A percentile compares a stretch with the other conserved stretches of the same genome.
Evolutionary conservation across 768 basidiomycete species (phyloP).

Genomic region (Kwoniella dendrophila): DNA sequence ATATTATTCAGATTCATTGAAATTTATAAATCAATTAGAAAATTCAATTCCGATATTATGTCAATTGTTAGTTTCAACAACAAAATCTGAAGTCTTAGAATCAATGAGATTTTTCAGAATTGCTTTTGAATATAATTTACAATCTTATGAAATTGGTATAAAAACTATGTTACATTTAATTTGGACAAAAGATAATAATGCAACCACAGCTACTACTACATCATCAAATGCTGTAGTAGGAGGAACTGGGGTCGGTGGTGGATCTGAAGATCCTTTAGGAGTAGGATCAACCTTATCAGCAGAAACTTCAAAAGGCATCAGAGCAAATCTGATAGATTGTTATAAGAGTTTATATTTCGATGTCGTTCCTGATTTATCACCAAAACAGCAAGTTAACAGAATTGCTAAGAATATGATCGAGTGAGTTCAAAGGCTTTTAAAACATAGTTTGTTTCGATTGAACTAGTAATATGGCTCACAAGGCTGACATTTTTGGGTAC

Average conservation of each 20-base stretch:
- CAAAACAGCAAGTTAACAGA: conserved; percentile 83
- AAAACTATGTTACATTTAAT: conserved; percentile 96
- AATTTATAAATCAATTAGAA: conserved; percentile 74
- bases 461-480: no score
- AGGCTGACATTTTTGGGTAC: conserved; percentile 16
- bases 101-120: conserved; percentile 77
- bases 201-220: conserved; percentile 59
- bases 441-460: conserved; percentile 49
- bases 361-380: conserved; percentile 68
- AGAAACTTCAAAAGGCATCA: conserved; percentile 85
- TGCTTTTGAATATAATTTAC: conserved; percentile 77
- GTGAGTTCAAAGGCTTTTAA: conserved; percentile 58
- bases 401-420: conserved; percentile 98
- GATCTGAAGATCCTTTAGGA: no score
- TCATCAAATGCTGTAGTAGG: background rate
- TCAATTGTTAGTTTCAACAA: conserved; percentile 77
- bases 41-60: conserved; percentile 70
- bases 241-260: no score
- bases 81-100: conserved; percentile 59
- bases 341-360: conserved; percentile 90
- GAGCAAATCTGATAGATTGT: conserved; percentile 81
- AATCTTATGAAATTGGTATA: conserved; percentile 81
- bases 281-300: no score
- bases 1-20: conserved; percentile 81
- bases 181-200: conserved; percentile 90